Evolutionary conservation across 169 alveolate genomes (phyloP).

Genomic region (Plasmodium yoelii): DNA sequence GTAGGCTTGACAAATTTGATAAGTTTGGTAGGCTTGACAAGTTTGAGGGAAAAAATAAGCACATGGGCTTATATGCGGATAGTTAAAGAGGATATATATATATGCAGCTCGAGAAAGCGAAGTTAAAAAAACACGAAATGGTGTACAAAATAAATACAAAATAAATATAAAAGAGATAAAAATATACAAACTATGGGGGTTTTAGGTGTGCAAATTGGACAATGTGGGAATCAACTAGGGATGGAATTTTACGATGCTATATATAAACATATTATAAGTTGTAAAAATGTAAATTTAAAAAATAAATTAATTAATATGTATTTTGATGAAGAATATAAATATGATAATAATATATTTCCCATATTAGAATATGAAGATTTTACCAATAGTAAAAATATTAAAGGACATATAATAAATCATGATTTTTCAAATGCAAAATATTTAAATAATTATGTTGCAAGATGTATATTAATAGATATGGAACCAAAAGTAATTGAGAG

Average conservation of each 20-base stretch:
- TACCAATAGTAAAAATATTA: not conserved
- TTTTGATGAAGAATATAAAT: slow-evolving; percentile 56
- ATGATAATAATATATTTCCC: slow-evolving; percentile 51
- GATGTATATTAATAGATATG: slow-evolving; percentile 66
- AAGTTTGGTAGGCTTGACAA: no score
- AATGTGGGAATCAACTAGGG: slow-evolving; percentile 72
- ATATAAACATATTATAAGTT: slow-evolving; percentile 9
- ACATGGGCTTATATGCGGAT: no score
- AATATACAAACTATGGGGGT: slow-evolving; percentile 25
- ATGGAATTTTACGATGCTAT: slow-evolving; percentile 30
- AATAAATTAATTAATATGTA: slow-evolving; percentile 41
- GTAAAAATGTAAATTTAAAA: slow-evolving; percentile 43
- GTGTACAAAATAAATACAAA: no score
- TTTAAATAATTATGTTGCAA: slow-evolving; percentile 52
- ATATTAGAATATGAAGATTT: slow-evolving; percentile 45
- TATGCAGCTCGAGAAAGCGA: no score
- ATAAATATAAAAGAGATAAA: no score
- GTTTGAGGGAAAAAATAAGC: no score
- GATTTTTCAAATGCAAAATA: not conserved
- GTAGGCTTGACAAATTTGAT: no score
- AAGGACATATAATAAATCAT: slow-evolving; percentile 4
- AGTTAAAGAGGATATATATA: no score
- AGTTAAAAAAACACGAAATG: no score
- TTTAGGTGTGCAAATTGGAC: slow-evolving; percentile 57
- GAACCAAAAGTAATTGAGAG: slow-evolving; percentile 73